Evolutionary conservation across 495 filamentous ascomycete genomes (phyloP).

Genomic region (Daldinia decipiens): DNA sequence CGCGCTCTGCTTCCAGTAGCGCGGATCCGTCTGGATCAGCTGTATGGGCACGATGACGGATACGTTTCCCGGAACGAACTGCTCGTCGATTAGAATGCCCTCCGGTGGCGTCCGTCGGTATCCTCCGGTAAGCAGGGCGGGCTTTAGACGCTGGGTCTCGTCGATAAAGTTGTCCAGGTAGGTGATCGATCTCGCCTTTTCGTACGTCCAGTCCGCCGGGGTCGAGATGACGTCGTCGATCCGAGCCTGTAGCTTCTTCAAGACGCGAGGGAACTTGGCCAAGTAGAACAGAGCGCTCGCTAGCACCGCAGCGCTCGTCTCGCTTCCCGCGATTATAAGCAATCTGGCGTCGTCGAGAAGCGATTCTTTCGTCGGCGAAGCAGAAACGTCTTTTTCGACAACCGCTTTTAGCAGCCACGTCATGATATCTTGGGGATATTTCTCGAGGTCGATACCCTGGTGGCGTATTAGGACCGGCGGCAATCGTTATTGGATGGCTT

Average conservation of each 20-base stretch:
- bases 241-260: conserved; percentile 32
- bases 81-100: conserved; percentile 60
- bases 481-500: not conserved
- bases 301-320: conserved; percentile 33
- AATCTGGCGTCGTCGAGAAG: conserved; percentile 34
- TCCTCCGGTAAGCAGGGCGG: conserved; percentile 50
- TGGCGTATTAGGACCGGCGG: too few relatives aligned
- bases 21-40: conserved; percentile 47
- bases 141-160: conserved; percentile 63
- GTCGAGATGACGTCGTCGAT: conserved; percentile 27
- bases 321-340: conserved; percentile 40
- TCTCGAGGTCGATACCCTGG: conserved; percentile 11
- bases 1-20: conserved; percentile 52
- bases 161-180: conserved; percentile 63
- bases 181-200: conserved; percentile 31
- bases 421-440: conserved; percentile 37
- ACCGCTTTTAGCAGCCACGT: conserved; percentile 44
- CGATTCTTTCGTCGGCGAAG: conserved; percentile 23
- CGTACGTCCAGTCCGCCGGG: conserved; percentile 40
- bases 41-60: conserved; percentile 42
- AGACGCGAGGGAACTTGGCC: conserved; percentile 25
- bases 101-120: conserved; percentile 55
- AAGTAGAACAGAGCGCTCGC: conserved; percentile 33
- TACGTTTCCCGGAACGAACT: conserved; percentile 59
- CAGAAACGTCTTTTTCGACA: conserved; percentile 33